A percentile compares a stretch with the other conserved stretches of the same genome.
Conservation (phyloP, 192 early-diverging fungal species). For the Coemansia sp. region DNA sequence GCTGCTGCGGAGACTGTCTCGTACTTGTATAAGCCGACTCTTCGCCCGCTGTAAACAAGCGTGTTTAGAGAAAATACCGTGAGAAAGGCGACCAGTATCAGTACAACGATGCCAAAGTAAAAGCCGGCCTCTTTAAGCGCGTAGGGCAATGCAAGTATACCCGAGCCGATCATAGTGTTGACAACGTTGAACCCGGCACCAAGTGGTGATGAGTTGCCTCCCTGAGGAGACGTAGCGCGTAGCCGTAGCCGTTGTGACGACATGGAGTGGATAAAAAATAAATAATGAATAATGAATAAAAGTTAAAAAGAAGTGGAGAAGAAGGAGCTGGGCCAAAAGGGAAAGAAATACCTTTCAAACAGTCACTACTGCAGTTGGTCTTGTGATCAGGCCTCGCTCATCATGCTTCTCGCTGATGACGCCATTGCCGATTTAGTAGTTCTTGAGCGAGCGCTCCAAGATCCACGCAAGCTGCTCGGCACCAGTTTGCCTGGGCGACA, state of each 20-base stretch:
- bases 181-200: slow-evolving; percentile 65
- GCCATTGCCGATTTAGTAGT: slow-evolving; percentile 27
- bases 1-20: slow-evolving; percentile 55
- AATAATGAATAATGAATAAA: slow-evolving; percentile 8
- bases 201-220: slow-evolving; percentile 33
- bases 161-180: slow-evolving; percentile 72
- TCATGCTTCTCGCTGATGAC: slow-evolving; percentile 3
- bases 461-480: slow-evolving; percentile 52
- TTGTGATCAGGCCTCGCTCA: background rate
- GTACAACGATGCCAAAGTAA: slow-evolving; percentile 56
- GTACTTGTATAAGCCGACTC: slow-evolving; percentile 60
- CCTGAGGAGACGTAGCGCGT: background rate
- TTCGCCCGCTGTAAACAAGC: slow-evolving; percentile 61
- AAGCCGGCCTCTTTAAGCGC: slow-evolving; percentile 69
- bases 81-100: slow-evolving; percentile 57
- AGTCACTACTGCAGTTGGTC: background rate
- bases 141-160: slow-evolving; percentile 70
- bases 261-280: slow-evolving; percentile 1
- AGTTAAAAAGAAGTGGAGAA: background rate
- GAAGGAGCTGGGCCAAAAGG: background rate
- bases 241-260: background rate
- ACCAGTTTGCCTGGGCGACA: slow-evolving; percentile 68
- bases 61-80: slow-evolving; percentile 59
- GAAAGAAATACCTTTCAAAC: background rate
- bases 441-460: slow-evolving; percentile 53